Base-by-base conservation (phyloP, 768 basidiomycete species). In the Sarcodon aspratus region DNA sequence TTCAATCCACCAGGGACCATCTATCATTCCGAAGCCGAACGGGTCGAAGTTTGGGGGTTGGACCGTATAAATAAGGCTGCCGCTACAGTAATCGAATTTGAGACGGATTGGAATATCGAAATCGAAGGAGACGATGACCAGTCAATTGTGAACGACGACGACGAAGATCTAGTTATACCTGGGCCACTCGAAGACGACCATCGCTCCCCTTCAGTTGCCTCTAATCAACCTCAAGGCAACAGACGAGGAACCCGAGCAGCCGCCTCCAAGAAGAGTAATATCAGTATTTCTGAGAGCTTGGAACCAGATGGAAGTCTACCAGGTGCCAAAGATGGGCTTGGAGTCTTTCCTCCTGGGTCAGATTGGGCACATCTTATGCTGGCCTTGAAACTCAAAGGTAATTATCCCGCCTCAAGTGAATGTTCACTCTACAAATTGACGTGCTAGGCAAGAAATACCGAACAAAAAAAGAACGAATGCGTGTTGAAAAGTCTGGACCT, bases 101-200 rank as follows among this genome's bases (percentile, higher is more conserved):
- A 88, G 65, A 79, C 82, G 1, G 82, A 87, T 59, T 88, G 85
- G 85, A 87, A 85, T 55, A 82, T 88, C 50, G 85, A 90, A 47
- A 68, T 84, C 8, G 85, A 85, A 57, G 75, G 55, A 27, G 66
- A 69, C 36, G 66, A 65, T 13, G 17, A 42, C 27, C 40, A 27
- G 9, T 42, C 40, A 27, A 42, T 9, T 27, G 57, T 58, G 9
- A 52, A 56, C 8, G 85, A 84, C 36, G 82, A 70, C 9, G 68
- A 65, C 3, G 59, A 54, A 17, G 68, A 78, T 50, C 21, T 27
- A 27, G 21, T 5, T 27, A 42, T 13, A 42, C 40, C 40, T 42
- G 40, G 27, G 13, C 40, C 40, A 13, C 17, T 17, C 15, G 13
- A 15, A 15, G 13, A 15, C 2, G 74, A 75, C 37, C 66, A 66